Evolutionary conservation across 2,329 filamentous ascomycete genomes (phyloP).

Genomic region (Colletotrichum phormii): DNA sequence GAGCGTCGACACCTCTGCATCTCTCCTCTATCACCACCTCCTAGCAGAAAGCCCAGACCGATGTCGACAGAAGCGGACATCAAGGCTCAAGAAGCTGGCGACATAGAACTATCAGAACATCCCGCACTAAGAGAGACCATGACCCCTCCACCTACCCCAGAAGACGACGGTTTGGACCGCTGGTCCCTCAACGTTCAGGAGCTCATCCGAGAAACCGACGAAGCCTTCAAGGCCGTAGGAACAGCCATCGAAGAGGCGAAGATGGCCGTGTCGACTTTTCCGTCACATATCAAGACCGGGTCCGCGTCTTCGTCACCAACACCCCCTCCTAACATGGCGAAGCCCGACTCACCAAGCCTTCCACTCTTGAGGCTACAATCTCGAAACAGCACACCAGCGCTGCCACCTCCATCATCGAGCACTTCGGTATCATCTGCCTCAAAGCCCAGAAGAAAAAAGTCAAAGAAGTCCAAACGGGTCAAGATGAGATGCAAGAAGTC

Average conservation of each 20-base stretch:
- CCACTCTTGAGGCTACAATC: conserved; percentile 39
- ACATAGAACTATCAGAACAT: conserved; percentile 11
- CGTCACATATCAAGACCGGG: background rate
- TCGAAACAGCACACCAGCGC: conserved; percentile 39
- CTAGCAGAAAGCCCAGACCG: background rate
- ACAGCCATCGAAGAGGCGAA: conserved; percentile 53
- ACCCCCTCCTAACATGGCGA: conserved; percentile 32
- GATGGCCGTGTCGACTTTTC: conserved; percentile 40
- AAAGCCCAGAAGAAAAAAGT: conserved; percentile 54
- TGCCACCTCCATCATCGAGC: conserved; percentile 42
- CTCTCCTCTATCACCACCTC: conserved; percentile 19
- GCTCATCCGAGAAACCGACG: conserved; percentile 62
- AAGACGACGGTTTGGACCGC: conserved; percentile 29
- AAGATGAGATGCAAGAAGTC: conserved; percentile 44
- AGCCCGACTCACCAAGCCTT: conserved; percentile 17
- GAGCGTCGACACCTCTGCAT: conserved; percentile 34
- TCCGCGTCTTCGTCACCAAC: conserved; percentile 6
- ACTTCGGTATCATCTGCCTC: conserved; percentile 46
- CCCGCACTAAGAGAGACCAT: conserved; percentile 19
- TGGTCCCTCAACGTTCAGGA: conserved; percentile 55
- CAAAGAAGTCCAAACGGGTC: conserved; percentile 47
- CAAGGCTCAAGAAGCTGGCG: conserved; percentile 20
- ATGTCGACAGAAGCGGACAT: conserved; percentile 9
- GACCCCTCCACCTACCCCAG: conserved; percentile 12
- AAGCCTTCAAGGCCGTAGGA: conserved; percentile 60